phyloP scores from a whole-genome alignment of 495 filamentous ascomycete species.

The Penicillium mononematosum region DNA sequence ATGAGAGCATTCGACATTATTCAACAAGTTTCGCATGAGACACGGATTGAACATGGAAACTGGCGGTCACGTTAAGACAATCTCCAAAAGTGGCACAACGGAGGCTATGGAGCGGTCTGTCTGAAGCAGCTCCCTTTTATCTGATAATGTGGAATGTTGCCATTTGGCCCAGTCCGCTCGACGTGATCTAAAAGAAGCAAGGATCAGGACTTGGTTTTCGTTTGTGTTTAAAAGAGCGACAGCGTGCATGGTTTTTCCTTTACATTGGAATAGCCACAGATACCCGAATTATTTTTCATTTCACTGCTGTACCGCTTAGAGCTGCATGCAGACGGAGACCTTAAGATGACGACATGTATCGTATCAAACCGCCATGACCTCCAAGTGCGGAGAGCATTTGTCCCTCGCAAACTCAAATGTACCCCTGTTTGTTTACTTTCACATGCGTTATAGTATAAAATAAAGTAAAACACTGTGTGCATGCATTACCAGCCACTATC shows the following conservation, averaged over 20 bases:
- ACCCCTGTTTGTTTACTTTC: neutral
- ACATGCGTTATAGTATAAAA: slow-evolving; percentile 9
- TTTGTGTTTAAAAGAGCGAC: neutral
- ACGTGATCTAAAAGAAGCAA: neutral
- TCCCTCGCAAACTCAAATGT: neutral
- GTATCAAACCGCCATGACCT: neutral
- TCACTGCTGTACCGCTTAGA: neutral
- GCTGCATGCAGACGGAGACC: neutral
- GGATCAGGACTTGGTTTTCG: neutral
- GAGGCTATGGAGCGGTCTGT: neutral
- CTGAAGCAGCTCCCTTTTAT: no score
- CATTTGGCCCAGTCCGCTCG: neutral
- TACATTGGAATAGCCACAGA: slow-evolving; percentile 5
- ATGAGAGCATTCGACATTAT: neutral
- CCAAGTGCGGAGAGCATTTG: neutral
- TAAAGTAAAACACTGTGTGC: neutral
- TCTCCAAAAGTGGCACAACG: neutral
- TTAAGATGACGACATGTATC: neutral
- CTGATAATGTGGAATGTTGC: neutral
- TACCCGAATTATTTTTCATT: slow-evolving; percentile 6
- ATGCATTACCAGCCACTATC: neutral
- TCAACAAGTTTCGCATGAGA: neutral
- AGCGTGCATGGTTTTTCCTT: neutral
- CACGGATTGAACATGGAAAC: neutral
- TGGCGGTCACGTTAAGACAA: neutral